Conservation (phyloP, 495 filamentous ascomycete species). For the Articulospora tetracladia region DNA sequence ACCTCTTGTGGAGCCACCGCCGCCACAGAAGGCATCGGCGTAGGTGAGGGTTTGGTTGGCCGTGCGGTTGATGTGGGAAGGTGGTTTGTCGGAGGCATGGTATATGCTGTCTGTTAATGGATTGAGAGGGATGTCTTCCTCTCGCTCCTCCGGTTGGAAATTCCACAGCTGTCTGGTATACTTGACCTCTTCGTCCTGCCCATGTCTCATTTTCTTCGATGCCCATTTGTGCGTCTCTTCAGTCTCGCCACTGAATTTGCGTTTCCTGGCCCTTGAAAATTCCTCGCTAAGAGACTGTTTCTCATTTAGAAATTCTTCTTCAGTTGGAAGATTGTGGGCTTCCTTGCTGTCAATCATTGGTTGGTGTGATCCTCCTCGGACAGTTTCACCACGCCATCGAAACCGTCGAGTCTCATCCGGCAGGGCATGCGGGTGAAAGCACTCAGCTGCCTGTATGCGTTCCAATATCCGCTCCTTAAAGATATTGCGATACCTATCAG, state of each 20-base stretch:
- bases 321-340: background rate
- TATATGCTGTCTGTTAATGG: background rate
- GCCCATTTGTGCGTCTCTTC: background rate
- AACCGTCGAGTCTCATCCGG: conserved; percentile 22
- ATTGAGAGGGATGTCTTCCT: background rate
- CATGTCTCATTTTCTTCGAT: background rate
- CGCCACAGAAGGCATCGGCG: conserved; percentile 56
- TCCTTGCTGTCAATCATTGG: conserved; percentile 2
- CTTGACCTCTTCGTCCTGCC: background rate
- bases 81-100: background rate
- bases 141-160: conserved; percentile 1
- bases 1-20: conserved; percentile 70
- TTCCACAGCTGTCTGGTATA: background rate
- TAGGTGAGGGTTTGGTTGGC: conserved; percentile 22
- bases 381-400: conserved; percentile 30
- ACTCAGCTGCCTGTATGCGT: conserved; percentile 23
- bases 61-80: background rate
- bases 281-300: too few relatives aligned
- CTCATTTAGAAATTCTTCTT: background rate
- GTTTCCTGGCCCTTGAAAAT: background rate
- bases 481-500: conserved; percentile 19
- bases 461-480: conserved; percentile 26
- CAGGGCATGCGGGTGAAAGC: conserved; percentile 4
- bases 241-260: background rate
- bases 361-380: conserved; percentile 26